Base-by-base conservation (phyloP, 148 eudicot genomes). In the Chenopodium album region DNA sequence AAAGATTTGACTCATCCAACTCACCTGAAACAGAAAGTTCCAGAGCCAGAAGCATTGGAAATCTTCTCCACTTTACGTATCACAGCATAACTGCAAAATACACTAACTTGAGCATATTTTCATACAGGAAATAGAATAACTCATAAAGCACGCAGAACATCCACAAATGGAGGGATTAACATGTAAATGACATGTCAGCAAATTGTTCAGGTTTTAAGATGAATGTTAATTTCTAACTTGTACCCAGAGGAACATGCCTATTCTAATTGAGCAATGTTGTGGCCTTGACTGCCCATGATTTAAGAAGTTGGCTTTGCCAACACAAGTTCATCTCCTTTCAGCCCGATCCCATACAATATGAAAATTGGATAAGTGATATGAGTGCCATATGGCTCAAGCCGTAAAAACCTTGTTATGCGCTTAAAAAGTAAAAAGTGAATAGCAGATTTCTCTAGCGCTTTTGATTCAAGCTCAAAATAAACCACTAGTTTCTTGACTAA, bases 1-100 rank as follows among this genome's bases (percentile, higher is more conserved):
- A 75, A 14, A 37, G 62, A 81, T 12, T 48, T 60, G 34, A 16
- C 32, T 9, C 31, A 56, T 7, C 20, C 8, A 59, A 47, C 88
- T 86, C 71, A 93, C 98, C 91, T 90, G 74, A 87, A 86, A 34
- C 87, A 88, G 75, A 79, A 69, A 76, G 88, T 81, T 76, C 76
- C 91, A 20, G 94, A 82, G 32, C 85, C 17, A 47, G 94, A 78
- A 44, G 84, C 75, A 69, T 90, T 87, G 31, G 80, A 85, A 83
- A 86, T 83, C 88, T 87, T 92, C 71, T 91, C 90, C 48, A 91
- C 90, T 87, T 91, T 89, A 71, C 93, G 93, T 78, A 92, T 85
- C 75, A 92, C 94, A 52, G 94, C 94, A 87, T 82, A 88, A 82
- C 98, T 95, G 92, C 77, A 85, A 4, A 65, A 72, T 29, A 52